Evolutionary conservation across 164 flowering plant species (phyloP).

Genomic region (Nelumbo lutea): DNA sequence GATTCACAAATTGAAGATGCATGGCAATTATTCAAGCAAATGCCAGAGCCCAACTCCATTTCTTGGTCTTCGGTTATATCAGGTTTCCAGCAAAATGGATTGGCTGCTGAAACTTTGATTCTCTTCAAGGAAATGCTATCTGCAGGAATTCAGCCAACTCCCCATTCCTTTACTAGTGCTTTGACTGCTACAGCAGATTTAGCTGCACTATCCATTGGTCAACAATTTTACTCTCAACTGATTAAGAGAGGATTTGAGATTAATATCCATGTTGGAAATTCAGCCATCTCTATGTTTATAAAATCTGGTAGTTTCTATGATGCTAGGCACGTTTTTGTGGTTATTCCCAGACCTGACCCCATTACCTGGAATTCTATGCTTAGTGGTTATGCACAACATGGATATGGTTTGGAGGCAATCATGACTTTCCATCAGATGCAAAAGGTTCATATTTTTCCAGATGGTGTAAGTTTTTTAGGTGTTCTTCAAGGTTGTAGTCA

Average conservation of each 20-base stretch:
- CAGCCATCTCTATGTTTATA: conserved; percentile 29
- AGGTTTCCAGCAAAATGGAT: conserved; percentile 32
- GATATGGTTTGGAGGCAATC: not conserved
- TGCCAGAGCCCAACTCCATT: conserved; percentile 25
- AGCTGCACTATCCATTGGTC: conserved; percentile 22
- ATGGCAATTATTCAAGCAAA: conserved; percentile 22
- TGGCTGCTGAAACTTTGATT: conserved; percentile 20
- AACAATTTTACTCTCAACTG: conserved; percentile 25
- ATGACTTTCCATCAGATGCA: too few relatives aligned
- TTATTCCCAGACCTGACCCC: conserved; percentile 10
- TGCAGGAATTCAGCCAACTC: conserved; percentile 22
- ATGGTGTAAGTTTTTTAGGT: too few relatives aligned
- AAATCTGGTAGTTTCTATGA: conserved; percentile 25
- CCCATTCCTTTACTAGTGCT: conserved; percentile 28
- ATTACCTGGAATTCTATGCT: conserved; percentile 26
- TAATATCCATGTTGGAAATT: conserved; percentile 22
- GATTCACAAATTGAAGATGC: conserved; percentile 19
- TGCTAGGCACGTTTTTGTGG: conserved; percentile 12
- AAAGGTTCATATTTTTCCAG: too few relatives aligned
- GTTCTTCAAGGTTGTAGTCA: too few relatives aligned
- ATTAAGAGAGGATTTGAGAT: conserved; percentile 23
- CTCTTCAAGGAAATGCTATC: conserved; percentile 27
- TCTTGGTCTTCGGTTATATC: conserved; percentile 37
- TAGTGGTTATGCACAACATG: conserved; percentile 25
- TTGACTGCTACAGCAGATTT: conserved; percentile 31